phyloP scores from a whole-genome alignment of 208 protist species.

The Polymyxa betae region DNA sequence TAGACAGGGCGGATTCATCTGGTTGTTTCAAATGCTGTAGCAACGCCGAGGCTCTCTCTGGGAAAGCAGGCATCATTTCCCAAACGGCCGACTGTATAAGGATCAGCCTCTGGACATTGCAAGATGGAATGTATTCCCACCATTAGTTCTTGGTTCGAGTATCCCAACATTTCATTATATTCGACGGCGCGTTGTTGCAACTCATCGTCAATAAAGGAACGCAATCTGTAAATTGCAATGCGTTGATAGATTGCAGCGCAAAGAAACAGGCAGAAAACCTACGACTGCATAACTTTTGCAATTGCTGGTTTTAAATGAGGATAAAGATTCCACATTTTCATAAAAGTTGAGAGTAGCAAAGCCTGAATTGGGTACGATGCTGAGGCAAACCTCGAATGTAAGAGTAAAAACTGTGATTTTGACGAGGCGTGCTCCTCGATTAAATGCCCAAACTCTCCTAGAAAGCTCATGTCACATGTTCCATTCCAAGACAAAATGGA shows the following conservation, averaged over 20 bases:
- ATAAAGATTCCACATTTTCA: constrained; percentile 93
- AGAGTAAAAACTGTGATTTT: constrained; percentile 80
- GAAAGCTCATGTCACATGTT: not conserved
- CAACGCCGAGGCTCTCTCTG: constrained; percentile 65
- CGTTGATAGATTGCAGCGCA: not conserved
- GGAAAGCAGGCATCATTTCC: constrained; percentile 75
- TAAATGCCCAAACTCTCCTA: constrained; percentile 90
- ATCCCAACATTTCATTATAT: constrained; percentile 78
- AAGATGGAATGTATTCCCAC: not conserved
- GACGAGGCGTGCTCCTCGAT: constrained; percentile 85
- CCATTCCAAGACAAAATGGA: not conserved
- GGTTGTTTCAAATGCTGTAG: constrained; percentile 46
- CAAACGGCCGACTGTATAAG: constrained; percentile 61
- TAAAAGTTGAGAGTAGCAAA: constrained; percentile 88
- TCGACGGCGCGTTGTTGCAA: constrained; percentile 95
- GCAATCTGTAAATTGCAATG: not conserved
- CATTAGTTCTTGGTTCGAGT: not conserved
- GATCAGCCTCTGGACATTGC: not conserved
- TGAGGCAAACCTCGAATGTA: constrained; percentile 65
- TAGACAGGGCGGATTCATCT: not conserved
- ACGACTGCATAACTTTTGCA: constrained; percentile 11
- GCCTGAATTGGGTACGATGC: constrained; percentile 76
- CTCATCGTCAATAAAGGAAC: constrained; percentile 82
- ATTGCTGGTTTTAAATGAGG: constrained; percentile 25
- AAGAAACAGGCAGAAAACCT: not conserved